Evolutionary conservation across 805 yeast species (phyloP).

Genomic region (Danielia reshetovae): DNA sequence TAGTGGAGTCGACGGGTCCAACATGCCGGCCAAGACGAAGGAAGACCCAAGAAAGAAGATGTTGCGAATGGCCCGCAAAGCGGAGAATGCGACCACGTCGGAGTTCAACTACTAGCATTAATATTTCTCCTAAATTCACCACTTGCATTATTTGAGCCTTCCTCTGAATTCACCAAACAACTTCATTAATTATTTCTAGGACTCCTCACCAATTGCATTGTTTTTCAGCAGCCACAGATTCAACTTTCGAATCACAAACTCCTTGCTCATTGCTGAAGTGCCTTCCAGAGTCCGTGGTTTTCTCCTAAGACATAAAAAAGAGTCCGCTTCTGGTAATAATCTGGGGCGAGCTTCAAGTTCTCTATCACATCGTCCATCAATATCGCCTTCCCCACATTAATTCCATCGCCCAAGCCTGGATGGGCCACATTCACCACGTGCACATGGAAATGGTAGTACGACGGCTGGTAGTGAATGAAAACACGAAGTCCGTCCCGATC

Average conservation of each 20-base stretch:
- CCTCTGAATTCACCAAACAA: too few species aligned
- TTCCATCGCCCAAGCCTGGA: conserved; percentile 64
- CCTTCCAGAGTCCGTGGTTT: conserved; percentile 68
- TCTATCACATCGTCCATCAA: conserved; percentile 80
- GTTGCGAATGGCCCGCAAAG: conserved; percentile 70
- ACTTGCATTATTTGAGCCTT: too few species aligned
- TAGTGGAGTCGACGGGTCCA: conserved; percentile 15
- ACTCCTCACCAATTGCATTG: too few species aligned
- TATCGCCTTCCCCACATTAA: conserved; percentile 75
- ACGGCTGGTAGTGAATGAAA: conserved; percentile 92
- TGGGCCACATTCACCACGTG: conserved; percentile 78
- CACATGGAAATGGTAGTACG: conserved; percentile 92
- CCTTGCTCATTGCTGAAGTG: conserved; percentile 3
- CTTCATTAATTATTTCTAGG: too few species aligned
- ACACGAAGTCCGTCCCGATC: conserved; percentile 58
- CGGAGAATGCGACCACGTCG: conserved; percentile 56
- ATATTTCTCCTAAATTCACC: too few species aligned
- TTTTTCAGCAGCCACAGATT: too few species aligned
- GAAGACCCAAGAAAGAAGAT: conserved; percentile 70
- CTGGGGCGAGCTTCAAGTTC: conserved; percentile 51
- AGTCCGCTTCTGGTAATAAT: conserved; percentile 56
- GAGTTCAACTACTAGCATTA: conserved; percentile 62
- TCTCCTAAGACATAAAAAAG: conserved; percentile 71
- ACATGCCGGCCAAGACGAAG: conserved; percentile 37
- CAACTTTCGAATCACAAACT: background rate